phyloP scores from a whole-genome alignment of 139 green algal species.

The Astrephomene gubernaculifera region DNA sequence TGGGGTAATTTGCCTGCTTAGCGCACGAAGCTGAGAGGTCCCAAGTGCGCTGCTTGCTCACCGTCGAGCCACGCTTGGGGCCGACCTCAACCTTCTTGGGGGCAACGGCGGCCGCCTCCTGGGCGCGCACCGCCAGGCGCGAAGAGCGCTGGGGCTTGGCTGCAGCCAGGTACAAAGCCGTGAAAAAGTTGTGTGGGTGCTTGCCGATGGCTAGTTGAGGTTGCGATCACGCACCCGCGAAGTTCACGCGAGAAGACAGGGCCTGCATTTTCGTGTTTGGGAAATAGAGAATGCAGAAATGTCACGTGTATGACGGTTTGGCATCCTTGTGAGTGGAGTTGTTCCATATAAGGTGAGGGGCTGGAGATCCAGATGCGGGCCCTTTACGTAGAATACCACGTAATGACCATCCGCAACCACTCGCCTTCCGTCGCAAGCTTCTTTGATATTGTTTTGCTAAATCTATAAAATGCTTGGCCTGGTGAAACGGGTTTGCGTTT shows the following conservation, averaged over 20 bases:
- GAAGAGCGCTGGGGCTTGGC: slow-evolving; percentile 49
- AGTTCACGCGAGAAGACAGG: slow-evolving; percentile 42
- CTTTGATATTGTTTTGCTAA: neutral
- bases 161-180: slow-evolving; percentile 11
- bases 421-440: neutral
- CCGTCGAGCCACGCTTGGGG: slow-evolving; percentile 86
- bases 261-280: slow-evolving; percentile 24
- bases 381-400: slow-evolving; percentile 12
- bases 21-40: neutral
- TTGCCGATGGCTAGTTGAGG: neutral
- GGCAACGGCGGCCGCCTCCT: slow-evolving; percentile 52
- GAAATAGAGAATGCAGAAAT: neutral
- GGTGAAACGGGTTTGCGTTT: no score
- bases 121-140: slow-evolving; percentile 59
- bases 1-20: neutral
- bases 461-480: no score
- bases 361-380: slow-evolving; percentile 31
- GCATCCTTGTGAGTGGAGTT: no score
- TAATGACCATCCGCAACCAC: neutral
- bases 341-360: no score
- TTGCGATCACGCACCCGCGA: slow-evolving; percentile 40
- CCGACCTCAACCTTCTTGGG: slow-evolving; percentile 80
- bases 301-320: no score
- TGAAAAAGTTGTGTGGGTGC: neutral
- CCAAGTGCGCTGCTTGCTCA: slow-evolving; percentile 48